phyloP scores from a whole-genome alignment of 164 flowering plant genomes.

The Umbilicus rupestris region DNA sequence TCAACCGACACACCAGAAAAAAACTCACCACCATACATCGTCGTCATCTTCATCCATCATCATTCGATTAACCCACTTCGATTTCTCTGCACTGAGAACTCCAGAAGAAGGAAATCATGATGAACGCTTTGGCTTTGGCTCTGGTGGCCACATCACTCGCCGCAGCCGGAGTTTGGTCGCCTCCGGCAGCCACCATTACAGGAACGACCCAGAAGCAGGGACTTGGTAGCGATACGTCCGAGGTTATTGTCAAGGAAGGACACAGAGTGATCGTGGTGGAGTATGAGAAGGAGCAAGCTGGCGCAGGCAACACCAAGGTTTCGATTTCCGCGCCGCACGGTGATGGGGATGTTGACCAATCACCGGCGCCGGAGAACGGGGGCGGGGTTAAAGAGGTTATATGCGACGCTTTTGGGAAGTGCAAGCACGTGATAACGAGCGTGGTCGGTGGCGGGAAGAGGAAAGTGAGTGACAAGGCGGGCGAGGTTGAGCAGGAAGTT shows the following conservation, averaged over 20 bases:
- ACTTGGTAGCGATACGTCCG: background rate
- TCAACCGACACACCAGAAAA: background rate
- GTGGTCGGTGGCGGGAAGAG: conserved; percentile 1
- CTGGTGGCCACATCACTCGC: conserved; percentile 1
- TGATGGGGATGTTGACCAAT: background rate
- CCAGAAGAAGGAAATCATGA: too few relatives aligned
- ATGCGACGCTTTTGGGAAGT: conserved; percentile 4
- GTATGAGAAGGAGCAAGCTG: background rate
- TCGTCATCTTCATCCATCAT: background rate
- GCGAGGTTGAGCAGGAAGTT: background rate
- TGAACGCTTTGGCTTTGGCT: background rate
- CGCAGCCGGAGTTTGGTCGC: background rate
- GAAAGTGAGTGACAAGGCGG: background rate
- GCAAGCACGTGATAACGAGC: background rate
- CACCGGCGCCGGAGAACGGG: background rate
- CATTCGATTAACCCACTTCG: too few relatives aligned
- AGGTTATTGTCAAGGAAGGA: conserved; percentile 2
- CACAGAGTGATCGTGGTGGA: conserved; percentile 3
- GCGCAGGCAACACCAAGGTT: background rate
- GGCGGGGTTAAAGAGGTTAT: conserved; percentile 1
- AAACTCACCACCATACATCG: background rate
- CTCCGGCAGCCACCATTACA: background rate
- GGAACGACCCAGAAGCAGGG: background rate
- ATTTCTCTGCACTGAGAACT: too few relatives aligned
- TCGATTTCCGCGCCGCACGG: background rate